Percentiles rank a stretch among this genome's conserved stretches.
These are phyloP conservation scores for Mycena belliarum DNA, from an alignment of 768 basidiomycete genomes.

Conservation along the genomic window DNA sequence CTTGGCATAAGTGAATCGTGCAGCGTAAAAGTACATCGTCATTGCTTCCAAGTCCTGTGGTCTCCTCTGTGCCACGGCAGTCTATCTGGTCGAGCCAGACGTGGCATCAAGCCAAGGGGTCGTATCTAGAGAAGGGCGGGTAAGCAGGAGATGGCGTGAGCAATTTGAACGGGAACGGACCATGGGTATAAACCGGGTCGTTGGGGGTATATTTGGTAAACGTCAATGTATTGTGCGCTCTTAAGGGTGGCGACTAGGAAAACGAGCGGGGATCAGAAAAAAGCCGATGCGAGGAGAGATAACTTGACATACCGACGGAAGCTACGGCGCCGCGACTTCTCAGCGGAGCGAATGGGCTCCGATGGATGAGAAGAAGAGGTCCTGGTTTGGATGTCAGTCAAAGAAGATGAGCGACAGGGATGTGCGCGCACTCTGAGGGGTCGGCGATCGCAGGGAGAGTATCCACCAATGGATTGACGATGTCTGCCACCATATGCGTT, in stretches of 20 bases:
- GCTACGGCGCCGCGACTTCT: slow-evolving; percentile 21
- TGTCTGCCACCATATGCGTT: background rate
- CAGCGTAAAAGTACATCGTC: slow-evolving; percentile 13
- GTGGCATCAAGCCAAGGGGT: slow-evolving; percentile 3
- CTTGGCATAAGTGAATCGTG: slow-evolving; percentile 3
- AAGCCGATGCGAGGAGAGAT: background rate
- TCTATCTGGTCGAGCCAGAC: slow-evolving; percentile 5
- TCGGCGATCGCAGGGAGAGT: slow-evolving; percentile 7
- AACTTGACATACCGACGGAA: slow-evolving; percentile 16
- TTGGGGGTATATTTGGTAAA: slow-evolving; percentile 13
- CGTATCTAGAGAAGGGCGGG: background rate
- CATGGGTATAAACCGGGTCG: slow-evolving; percentile 14
- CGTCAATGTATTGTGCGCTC: slow-evolving; percentile 6
- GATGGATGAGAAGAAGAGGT: slow-evolving; percentile 2
- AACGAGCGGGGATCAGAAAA: background rate
- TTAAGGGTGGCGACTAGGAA: slow-evolving; percentile 19
- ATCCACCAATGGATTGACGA: background rate
- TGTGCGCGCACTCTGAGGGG: slow-evolving; percentile 11
- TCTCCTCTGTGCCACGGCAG: background rate
- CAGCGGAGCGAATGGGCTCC: slow-evolving; percentile 10
- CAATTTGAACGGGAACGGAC: background rate
- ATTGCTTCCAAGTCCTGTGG: background rate
- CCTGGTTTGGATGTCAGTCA: slow-evolving; percentile 9
- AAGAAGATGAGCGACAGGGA: background rate
- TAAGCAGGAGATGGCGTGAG: background rate